Evolutionary conservation across 805 yeast genomes (phyloP), one percentile per base, ranked within the genome.

Genomic region (Naumovozyma dairenensis): DNA sequence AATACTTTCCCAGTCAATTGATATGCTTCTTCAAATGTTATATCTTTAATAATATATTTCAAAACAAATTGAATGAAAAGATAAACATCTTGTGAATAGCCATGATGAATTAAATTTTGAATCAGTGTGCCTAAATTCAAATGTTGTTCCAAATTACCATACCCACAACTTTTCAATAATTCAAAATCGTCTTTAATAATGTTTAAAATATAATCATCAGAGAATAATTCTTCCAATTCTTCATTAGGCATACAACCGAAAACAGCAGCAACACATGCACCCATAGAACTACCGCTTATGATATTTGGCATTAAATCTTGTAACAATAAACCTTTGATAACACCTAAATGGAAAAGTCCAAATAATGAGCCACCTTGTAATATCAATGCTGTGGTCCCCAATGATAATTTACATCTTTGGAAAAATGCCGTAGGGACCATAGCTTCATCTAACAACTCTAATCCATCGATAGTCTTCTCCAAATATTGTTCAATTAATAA

Each of bases 311-410:
- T 63, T 25, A 87, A 60, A 1, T 81, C 79, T 42, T 80, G 76
- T 43, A 71, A 69, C 39, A 79, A 72, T n/a, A 92, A 63, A 0
- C 92, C 89, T 42, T 80, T 80, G 6, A 89, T 82, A 1, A 87
- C 95, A 2, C 98, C 98, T 22, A 92, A 53, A 56, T 92, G 98
- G 48, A 94, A 87, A 40, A 92, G 62, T 0, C 98, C 97, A 61
- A 89, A 92, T 16, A 92, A 61, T 0, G 96, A 81, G 2, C 98
- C 97, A 19, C 98, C 98, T 58, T 92, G 96, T 17, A 92, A 63
- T 25, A 89, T 73, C 36, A 92, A 64, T 0, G 96, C 96, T 0
- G 97, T 85, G 31, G 84, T 73, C 0, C 98, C 98, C 55, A 81
- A 73, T 0, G 94, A 77, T 53, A 85, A 86, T 46, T 72, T 13